phyloP scores from a whole-genome alignment of 129 eudicot species.

The Flaveria trinervia region DNA sequence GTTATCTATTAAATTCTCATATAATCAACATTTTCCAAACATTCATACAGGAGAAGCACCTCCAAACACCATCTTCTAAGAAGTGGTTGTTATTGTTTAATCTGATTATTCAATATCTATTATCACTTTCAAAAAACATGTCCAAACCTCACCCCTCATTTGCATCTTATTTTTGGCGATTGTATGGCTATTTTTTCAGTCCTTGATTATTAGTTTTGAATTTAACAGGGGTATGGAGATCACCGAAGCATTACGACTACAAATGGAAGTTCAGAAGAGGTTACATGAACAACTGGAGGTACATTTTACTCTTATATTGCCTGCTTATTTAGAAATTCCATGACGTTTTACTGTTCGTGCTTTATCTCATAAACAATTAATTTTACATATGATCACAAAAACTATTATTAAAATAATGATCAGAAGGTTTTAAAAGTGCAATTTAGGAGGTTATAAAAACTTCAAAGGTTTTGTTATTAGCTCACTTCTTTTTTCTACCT shows the following conservation, averaged over 20 bases:
- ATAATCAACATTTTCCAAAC: slow-evolving; percentile 3
- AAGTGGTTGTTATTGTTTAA: neutral
- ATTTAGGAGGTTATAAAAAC: slow-evolving; percentile 11
- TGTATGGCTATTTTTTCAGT: neutral
- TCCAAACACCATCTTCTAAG: neutral
- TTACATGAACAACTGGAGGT: slow-evolving; percentile 97
- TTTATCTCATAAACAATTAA: neutral
- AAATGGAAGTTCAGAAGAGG: slow-evolving; percentile 93
- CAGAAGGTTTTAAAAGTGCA: neutral
- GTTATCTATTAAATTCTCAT: neutral
- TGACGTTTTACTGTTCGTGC: neutral
- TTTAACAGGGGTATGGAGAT: slow-evolving; percentile 79
- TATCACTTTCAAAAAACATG: neutral
- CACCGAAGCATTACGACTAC: slow-evolving; percentile 87
- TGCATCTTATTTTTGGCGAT: neutral
- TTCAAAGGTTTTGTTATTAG: neutral
- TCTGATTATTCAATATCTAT: neutral
- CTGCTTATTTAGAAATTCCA: neutral
- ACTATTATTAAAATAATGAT: neutral
- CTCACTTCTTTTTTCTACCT: neutral
- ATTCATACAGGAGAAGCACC: neutral
- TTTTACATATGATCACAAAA: neutral
- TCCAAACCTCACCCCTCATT: neutral
- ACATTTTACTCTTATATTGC: neutral
- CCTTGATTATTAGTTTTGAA: slow-evolving; percentile 17